These are phyloP conservation scores for Coemansia sp. DNA, from an alignment of 192 early-diverging fungal genomes.

Conservation along the genomic window DNA sequence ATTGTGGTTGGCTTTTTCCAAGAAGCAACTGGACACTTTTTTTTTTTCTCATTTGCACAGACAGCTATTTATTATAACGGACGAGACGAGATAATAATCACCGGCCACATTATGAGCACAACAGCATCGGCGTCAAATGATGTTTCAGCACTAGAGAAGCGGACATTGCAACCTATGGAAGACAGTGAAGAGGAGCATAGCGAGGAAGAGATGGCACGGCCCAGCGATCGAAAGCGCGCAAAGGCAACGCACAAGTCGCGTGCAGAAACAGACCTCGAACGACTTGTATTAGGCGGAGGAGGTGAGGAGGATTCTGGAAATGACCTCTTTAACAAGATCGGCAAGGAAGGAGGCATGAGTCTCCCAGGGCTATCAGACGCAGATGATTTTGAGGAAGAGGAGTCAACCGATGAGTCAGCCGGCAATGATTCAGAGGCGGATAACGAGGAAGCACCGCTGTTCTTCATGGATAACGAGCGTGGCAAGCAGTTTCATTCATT, in stretches of 20 bases:
- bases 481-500: not conserved
- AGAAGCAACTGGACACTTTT: not conserved
- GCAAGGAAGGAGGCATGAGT: not conserved
- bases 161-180: not conserved
- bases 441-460: conserved; percentile 19
- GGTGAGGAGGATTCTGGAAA: conserved; percentile 15
- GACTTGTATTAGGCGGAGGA: conserved; percentile 72
- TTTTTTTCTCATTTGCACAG: not conserved
- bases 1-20: not conserved
- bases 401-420: not conserved
- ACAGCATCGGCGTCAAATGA: not conserved
- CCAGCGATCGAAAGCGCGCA: conserved; percentile 10
- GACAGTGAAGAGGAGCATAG: not conserved
- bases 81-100: not conserved
- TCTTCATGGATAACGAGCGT: conserved; percentile 44
- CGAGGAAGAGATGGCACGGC: conserved; percentile 2
- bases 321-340: conserved; percentile 24
- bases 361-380: not conserved
- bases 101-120: not conserved
- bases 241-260: conserved; percentile 55
- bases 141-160: not conserved
- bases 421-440: not conserved
- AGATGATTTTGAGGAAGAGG: conserved; percentile 5
- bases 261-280: conserved; percentile 72
- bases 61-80: not conserved